Evolutionary conservation across 352 stramenopile genomes (phyloP).

Genomic region (Globisporangium megalacanthum): DNA sequence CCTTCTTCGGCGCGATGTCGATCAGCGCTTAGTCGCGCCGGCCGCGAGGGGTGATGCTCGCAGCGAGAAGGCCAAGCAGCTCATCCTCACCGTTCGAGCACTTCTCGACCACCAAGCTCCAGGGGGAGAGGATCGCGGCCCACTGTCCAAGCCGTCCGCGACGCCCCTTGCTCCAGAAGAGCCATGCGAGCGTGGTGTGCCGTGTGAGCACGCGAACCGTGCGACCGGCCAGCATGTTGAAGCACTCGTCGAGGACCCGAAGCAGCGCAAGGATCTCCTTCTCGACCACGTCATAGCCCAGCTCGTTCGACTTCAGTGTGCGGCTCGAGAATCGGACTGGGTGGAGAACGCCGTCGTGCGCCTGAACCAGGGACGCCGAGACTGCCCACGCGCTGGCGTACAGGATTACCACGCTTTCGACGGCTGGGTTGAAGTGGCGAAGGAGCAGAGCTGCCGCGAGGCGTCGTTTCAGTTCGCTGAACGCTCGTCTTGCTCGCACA

Average conservation of each 20-base stretch:
- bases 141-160: not conserved
- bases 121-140: not conserved
- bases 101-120: not conserved
- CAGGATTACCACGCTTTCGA: not conserved
- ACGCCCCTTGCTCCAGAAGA: not conserved
- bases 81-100: conserved; percentile 11
- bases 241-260: conserved; percentile 2
- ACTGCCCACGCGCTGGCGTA: not conserved
- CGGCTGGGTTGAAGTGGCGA: too few relatives aligned
- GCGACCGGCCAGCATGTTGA: conserved; percentile 6
- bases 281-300: conserved; percentile 13
- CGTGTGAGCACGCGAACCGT: not conserved
- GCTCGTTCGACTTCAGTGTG: conserved; percentile 12
- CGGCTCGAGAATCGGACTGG: not conserved
- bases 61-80: conserved; percentile 7
- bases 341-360: not conserved
- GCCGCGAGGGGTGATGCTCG: not conserved
- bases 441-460: not conserved
- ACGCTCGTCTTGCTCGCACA: not conserved
- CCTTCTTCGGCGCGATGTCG: not conserved
- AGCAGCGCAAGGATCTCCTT: conserved; percentile 8
- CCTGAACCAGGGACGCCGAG: conserved; percentile 32
- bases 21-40: not conserved
- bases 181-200: not conserved
- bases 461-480: not conserved